Evolutionary conservation across 177 flowering plant species (phyloP).

Genomic region (Vitis hybrid): DNA sequence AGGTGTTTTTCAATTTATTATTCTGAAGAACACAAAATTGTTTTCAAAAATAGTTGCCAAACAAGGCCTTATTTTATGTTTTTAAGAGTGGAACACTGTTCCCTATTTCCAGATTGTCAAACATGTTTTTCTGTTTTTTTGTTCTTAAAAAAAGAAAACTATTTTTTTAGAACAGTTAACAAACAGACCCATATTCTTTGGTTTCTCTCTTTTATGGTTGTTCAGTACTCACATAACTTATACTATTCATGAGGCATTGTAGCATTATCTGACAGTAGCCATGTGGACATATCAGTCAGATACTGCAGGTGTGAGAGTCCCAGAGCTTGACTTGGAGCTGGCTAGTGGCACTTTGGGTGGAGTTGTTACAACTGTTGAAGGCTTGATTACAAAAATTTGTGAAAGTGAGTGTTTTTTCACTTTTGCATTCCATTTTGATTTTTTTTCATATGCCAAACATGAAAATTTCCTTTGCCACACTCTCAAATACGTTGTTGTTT

Average conservation of each 20-base stretch:
- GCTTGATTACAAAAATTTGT: conserved; percentile 75
- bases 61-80: too few species aligned
- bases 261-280: conserved; percentile 10
- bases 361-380: conserved; percentile 83
- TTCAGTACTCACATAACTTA: not conserved
- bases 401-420: conserved; percentile 63
- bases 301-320: conserved; percentile 74
- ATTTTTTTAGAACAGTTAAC: too few species aligned
- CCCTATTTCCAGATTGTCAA: too few species aligned
- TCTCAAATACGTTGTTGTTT: too few species aligned
- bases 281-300: conserved; percentile 66
- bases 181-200: too few species aligned
- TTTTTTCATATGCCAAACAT: not conserved
- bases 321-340: conserved; percentile 89
- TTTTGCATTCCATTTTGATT: not conserved
- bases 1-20: too few species aligned
- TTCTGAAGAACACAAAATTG: too few species aligned
- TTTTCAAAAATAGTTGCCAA: too few species aligned
- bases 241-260: not conserved
- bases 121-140: too few species aligned
- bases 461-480: too few species aligned
- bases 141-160: too few species aligned
- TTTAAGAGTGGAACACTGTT: too few species aligned
- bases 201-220: not conserved
- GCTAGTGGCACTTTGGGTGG: conserved; percentile 88